A percentile compares a stretch with the other conserved stretches of the same genome.
phyloP scores from a whole-genome alignment of 2,329 filamentous ascomycete genomes.

The Fusarium xylarioides region DNA sequence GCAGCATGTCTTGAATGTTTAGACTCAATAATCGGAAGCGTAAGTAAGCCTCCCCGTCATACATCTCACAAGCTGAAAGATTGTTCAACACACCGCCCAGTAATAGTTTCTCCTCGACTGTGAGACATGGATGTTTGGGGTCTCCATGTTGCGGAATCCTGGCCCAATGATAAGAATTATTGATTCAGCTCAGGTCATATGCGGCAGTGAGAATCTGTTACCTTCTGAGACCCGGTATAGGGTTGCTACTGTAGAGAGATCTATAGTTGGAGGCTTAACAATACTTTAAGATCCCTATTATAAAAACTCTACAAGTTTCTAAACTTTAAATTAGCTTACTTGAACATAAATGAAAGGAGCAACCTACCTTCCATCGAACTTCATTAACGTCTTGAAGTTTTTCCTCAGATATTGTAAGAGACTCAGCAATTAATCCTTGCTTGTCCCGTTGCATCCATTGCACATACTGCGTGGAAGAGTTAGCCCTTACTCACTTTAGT shows the following conservation, averaged over 20 bases:
- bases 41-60: neutral
- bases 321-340: neutral
- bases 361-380: neutral
- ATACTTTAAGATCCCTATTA: neutral
- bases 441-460: neutral
- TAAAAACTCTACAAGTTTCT: neutral
- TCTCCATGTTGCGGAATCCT: neutral
- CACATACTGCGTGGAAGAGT: neutral
- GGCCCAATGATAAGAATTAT: neutral
- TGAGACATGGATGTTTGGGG: neutral
- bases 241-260: too few species aligned
- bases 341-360: rapidly evolving
- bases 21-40: neutral
- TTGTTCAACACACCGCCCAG: neutral
- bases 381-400: neutral
- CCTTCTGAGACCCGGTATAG: neutral
- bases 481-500: neutral
- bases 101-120: rapidly evolving
- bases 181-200: neutral
- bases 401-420: neutral
- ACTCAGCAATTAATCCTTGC: neutral
- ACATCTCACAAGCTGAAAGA: too few species aligned
- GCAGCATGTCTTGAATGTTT: neutral
- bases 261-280: too few species aligned
- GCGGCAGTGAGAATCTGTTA: too few species aligned